phyloP scores from a whole-genome alignment of 495 filamentous ascomycete species.

The Neurospora tetrasperma region DNA sequence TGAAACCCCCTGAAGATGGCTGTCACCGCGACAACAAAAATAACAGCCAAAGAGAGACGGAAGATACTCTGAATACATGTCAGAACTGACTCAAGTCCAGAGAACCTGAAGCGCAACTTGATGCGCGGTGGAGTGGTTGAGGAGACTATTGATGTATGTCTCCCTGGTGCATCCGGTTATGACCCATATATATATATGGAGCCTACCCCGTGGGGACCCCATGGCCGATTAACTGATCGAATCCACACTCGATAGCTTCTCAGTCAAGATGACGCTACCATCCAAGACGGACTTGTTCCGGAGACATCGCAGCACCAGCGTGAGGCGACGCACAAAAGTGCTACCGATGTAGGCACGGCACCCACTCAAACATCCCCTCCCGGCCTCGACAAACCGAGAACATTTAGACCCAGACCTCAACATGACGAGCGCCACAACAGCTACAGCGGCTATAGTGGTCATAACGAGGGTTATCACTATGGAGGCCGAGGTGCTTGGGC shows the following conservation, averaged over 20 bases:
- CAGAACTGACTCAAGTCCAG: constrained; percentile 25
- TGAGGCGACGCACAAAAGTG: constrained; percentile 18
- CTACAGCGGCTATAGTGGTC: constrained; percentile 2
- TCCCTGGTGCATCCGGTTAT: neutral
- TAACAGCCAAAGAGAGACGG: neutral
- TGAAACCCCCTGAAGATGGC: neutral
- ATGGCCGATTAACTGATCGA: constrained; percentile 10
- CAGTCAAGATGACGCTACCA: constrained; percentile 36
- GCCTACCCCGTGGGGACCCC: neutral
- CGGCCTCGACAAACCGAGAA: constrained; percentile 1
- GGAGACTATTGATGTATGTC: constrained; percentile 49
- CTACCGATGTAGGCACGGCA: constrained; percentile 11
- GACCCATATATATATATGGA: constrained; percentile 1
- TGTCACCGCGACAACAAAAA: neutral
- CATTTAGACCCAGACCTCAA: neutral
- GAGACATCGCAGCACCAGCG: constrained; percentile 8
- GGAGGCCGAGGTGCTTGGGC: constrained; percentile 17
- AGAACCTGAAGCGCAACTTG: constrained; percentile 51
- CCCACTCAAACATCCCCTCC: constrained; percentile 1
- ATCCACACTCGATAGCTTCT: constrained; percentile 32
- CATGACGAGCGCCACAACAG: neutral
- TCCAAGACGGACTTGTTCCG: constrained; percentile 9
- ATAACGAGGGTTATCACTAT: constrained; percentile 1
- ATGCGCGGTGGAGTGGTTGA: constrained; percentile 50
- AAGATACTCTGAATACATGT: neutral